A percentile compares a stretch with the other conserved stretches of the same genome.
These are phyloP conservation scores for Zygoascus sp. DNA, from an alignment of 1,139 yeast genomes.

Conservation along the genomic window DNA sequence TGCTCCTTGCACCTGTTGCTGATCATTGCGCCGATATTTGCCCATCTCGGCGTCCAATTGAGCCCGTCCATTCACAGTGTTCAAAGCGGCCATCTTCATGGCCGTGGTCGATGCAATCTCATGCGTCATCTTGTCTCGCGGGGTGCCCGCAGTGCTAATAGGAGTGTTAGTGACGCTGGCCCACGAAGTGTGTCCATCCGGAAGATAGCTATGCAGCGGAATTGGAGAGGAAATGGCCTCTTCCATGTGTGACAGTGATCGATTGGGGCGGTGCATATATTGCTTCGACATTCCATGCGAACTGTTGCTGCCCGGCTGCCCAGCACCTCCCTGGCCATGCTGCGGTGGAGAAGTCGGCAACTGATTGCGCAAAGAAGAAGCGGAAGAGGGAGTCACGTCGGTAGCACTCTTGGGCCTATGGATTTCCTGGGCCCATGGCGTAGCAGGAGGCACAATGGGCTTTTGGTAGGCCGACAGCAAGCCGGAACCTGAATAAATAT, in stretches of 20 bases:
- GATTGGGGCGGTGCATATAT: slow-evolving; percentile 16
- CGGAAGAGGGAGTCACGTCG: slow-evolving; percentile 13
- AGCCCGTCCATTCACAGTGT: slow-evolving; percentile 21
- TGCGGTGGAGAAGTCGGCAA: slow-evolving; percentile 3
- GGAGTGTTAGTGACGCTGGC: slow-evolving; percentile 29
- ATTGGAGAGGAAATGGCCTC: slow-evolving; percentile 12
- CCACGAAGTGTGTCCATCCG: slow-evolving; percentile 26
- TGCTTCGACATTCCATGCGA: slow-evolving; percentile 2
- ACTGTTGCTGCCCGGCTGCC: background rate
- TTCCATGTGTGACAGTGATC: slow-evolving; percentile 23
- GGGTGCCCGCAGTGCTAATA: slow-evolving; percentile 14
- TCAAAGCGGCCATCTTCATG: slow-evolving; percentile 38
- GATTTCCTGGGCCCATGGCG: slow-evolving; percentile 28
- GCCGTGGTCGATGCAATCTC: slow-evolving; percentile 34
- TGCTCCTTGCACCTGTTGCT: too few species aligned
- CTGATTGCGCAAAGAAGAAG: slow-evolving; percentile 7
- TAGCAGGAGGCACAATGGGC: slow-evolving; percentile 18
- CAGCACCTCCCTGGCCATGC: background rate
- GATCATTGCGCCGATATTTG: slow-evolving; percentile 27
- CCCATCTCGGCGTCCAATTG: slow-evolving; percentile 24
- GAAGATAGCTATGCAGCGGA: slow-evolving; percentile 16
- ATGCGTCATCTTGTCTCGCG: slow-evolving; percentile 22
- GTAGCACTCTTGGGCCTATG: slow-evolving; percentile 31
- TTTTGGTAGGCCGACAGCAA: slow-evolving; percentile 13
- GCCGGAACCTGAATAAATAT: slow-evolving; percentile 11